A percentile compares a stretch with the other conserved stretches of the same genome.
Evolutionary conservation across 805 yeast species (phyloP).

Genomic region (Lipomyces chichibuensis): DNA sequence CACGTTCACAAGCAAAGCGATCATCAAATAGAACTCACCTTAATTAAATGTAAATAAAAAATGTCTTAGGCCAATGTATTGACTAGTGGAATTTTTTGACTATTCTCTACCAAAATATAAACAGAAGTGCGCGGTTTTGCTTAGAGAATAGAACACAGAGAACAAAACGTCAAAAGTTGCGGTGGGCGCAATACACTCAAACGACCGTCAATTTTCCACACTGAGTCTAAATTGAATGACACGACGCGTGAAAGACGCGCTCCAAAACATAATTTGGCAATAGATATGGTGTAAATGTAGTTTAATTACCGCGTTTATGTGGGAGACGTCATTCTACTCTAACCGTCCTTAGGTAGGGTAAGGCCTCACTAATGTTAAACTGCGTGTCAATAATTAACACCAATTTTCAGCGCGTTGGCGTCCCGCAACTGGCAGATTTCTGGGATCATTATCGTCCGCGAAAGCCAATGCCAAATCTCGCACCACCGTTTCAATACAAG

Average conservation of each 20-base stretch:
- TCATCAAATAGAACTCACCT: background rate
- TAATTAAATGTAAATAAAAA: background rate
- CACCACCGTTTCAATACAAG: constrained; percentile 1
- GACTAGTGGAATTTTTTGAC: background rate
- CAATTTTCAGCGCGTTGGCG: too few species aligned
- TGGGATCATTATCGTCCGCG: too few species aligned
- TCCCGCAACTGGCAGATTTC: too few species aligned
- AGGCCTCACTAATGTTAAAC: background rate
- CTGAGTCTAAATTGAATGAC: background rate
- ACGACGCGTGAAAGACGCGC: constrained; percentile 2
- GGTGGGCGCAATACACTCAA: too few species aligned
- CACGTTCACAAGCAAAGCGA: background rate
- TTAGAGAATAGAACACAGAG: background rate
- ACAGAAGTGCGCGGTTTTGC: background rate
- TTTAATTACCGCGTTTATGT: background rate
- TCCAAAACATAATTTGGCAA: background rate
- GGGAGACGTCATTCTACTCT: background rate
- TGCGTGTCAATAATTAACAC: too few species aligned
- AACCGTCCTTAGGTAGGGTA: background rate
- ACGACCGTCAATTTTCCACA: too few species aligned
- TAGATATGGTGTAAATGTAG: background rate
- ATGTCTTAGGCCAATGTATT: background rate
- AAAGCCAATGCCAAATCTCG: background rate
- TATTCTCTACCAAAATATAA: background rate
- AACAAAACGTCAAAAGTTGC: background rate